These are phyloP conservation scores for Podospora bellae-mahoneyi DNA, from an alignment of 495 filamentous ascomycete species.

Conservation along the genomic window DNA sequence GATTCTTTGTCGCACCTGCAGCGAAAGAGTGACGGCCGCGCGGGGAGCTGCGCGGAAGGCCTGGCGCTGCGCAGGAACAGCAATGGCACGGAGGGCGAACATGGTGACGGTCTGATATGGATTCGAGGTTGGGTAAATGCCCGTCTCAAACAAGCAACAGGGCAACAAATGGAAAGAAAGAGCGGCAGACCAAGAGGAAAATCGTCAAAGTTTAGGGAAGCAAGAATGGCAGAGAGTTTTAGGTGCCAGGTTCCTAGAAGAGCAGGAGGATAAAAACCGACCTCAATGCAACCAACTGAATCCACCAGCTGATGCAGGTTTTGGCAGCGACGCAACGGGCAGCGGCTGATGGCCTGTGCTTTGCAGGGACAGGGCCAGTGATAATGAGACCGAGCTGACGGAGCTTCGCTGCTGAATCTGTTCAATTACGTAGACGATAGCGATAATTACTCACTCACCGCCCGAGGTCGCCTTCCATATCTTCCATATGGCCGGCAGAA, in stretches of 20 bases:
- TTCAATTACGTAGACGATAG: slow-evolving; percentile 16
- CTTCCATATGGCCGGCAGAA: background rate
- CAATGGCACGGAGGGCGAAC: slow-evolving; percentile 50
- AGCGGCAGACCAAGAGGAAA: background rate
- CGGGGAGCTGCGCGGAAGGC: slow-evolving; percentile 46
- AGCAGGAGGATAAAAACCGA: slow-evolving; percentile 21
- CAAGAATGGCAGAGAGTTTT: slow-evolving; percentile 2
- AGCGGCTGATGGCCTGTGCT: slow-evolving; percentile 16
- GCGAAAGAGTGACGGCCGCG: slow-evolving; percentile 42
- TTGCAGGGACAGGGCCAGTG: slow-evolving; percentile 6
- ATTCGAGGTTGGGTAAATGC: slow-evolving; percentile 2
- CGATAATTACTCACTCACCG: slow-evolving; percentile 2
- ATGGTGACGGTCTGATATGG: slow-evolving; percentile 35
- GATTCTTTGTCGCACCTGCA: slow-evolving; percentile 41
- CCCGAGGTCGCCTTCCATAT: background rate
- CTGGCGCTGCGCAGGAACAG: slow-evolving; percentile 52
- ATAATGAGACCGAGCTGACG: slow-evolving; percentile 13
- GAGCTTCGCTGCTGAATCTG: slow-evolving; percentile 8
- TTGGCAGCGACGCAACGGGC: slow-evolving; percentile 15
- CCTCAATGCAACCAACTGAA: slow-evolving; percentile 20
- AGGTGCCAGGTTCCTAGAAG: background rate
- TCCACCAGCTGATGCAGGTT: slow-evolving; percentile 20
- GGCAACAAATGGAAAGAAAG: slow-evolving; percentile 10
- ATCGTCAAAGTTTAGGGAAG: slow-evolving; percentile 12
- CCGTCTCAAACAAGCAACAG: slow-evolving; percentile 5